phyloP scores from a whole-genome alignment of 257 asterid species.

The Primulina huaijiensis region DNA sequence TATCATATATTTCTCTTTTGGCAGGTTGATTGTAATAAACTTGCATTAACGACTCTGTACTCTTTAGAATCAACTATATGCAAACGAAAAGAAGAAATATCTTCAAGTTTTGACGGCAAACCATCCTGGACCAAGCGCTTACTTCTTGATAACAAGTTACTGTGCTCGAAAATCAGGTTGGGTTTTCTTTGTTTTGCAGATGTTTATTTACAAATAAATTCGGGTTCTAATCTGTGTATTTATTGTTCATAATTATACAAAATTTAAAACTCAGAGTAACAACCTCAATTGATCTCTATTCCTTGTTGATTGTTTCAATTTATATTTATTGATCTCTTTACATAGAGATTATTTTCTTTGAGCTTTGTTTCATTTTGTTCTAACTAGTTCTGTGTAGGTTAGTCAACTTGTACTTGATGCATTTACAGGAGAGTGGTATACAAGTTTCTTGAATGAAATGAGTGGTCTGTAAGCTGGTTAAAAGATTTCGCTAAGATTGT shows the following conservation, averaged over 20 bases:
- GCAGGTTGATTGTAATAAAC: constrained; percentile 48
- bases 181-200: neutral
- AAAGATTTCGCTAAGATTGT: neutral
- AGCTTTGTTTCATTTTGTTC: too few relatives aligned
- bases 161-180: constrained; percentile 82
- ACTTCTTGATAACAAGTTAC: constrained; percentile 52
- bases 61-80: constrained; percentile 67
- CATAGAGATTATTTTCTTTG: too few relatives aligned
- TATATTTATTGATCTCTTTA: too few relatives aligned
- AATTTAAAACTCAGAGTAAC: too few relatives aligned
- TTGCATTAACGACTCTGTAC: constrained; percentile 65
- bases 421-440: constrained; percentile 28
- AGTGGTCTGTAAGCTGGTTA: neutral
- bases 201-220: neutral
- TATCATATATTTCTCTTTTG: constrained; percentile 1
- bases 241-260: too few relatives aligned
- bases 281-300: too few relatives aligned
- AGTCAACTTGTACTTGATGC: neutral
- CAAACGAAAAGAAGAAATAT: constrained; percentile 51
- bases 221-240: too few relatives aligned
- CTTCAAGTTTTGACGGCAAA: constrained; percentile 39
- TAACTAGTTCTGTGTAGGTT: too few relatives aligned
- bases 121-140: constrained; percentile 83
- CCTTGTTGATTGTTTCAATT: too few relatives aligned
- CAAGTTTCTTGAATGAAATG: neutral